phyloP scores from a whole-genome alignment of 208 protist species.

The Trypanosoma grayi region DNA sequence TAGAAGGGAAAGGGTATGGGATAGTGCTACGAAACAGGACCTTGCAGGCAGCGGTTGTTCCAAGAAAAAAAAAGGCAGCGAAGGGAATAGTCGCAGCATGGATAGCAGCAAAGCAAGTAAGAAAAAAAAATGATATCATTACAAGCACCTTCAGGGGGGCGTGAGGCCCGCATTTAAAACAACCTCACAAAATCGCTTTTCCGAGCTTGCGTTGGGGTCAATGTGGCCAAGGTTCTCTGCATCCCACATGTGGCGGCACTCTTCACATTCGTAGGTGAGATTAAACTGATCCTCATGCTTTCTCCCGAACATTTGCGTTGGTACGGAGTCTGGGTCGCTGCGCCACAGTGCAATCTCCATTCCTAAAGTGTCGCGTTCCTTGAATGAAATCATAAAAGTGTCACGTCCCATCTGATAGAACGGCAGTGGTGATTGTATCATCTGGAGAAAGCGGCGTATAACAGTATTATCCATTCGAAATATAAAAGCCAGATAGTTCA shows the following conservation, averaged over 20 bases:
- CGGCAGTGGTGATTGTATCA: conserved; percentile 30
- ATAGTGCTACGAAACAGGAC: too few species aligned
- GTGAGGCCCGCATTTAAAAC: not conserved
- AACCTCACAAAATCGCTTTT: conserved; percentile 3
- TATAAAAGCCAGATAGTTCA: conserved; percentile 37
- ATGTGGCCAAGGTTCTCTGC: not conserved
- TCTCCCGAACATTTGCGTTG: conserved; percentile 12
- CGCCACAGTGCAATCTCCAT: conserved; percentile 31
- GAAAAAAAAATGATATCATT: not conserved
- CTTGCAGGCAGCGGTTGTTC: too few species aligned
- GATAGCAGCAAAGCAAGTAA: not conserved
- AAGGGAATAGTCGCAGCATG: not conserved
- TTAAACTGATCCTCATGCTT: conserved; percentile 23
- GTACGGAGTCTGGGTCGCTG: conserved; percentile 17
- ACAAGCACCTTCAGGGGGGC: not conserved
- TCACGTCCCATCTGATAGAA: conserved; percentile 33
- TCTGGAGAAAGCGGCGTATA: conserved; percentile 31
- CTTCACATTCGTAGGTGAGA: conserved; percentile 24
- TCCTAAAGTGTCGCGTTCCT: conserved; percentile 22
- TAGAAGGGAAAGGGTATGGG: too few species aligned
- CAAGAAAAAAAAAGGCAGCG: too few species aligned
- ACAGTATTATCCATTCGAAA: conserved; percentile 28
- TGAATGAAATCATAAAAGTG: conserved; percentile 22
- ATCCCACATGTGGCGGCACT: conserved; percentile 21
- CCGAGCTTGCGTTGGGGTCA: not conserved